Base-by-base conservation (phyloP, 495 filamentous ascomycete species). In the Cercophora sp. region DNA sequence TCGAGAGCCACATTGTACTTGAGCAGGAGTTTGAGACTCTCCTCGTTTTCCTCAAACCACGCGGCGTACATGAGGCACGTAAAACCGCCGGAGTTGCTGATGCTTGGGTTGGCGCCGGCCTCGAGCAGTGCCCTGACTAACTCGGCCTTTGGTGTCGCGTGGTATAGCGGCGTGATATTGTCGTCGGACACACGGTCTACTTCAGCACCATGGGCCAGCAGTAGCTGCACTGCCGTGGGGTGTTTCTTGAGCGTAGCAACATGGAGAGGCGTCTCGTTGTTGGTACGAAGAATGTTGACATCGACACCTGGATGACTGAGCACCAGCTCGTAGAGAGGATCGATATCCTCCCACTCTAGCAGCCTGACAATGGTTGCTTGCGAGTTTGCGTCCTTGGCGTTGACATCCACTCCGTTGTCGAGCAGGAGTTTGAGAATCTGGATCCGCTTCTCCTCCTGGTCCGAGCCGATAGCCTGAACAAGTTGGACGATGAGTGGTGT, bases 371-470 rank as follows among this genome's bases (percentile, higher is more conserved):
- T 10, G 22, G 19, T 44, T 44, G 19, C 41, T 22, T 44, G 41
- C 20, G 41, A 44, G n/a, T 19, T 9, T 22, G 4, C 41, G 22
- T 25, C 41, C 41, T 23, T 44, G 41, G 10, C 41, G 41, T 44
- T 44, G 41, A 44, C 29, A 32, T 32, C 29, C 8, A 32, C 29
- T 13, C 29, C 29, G 29, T 32, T 32, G 8, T 32, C 29, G 25
- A 44, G 41, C 41, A 44, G 19, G 41, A 44, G 41, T 22, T 23
- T 44, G 10, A 44, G 41, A 20, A 44, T 44, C 41, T 44, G 41
- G 6, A 23, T 25, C 41, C 41, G 41, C n/a, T 19, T 44, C 5
- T 44, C 41, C 15, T 44, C 4, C 41, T 15, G 41, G 16, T 44
- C 41, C 41, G 41, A 24, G 10, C 41, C 41, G 8, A 44, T 6